Evolutionary conservation across 1,139 yeast genomes (phyloP).

Genomic region (Geotrichum klebahnii): DNA sequence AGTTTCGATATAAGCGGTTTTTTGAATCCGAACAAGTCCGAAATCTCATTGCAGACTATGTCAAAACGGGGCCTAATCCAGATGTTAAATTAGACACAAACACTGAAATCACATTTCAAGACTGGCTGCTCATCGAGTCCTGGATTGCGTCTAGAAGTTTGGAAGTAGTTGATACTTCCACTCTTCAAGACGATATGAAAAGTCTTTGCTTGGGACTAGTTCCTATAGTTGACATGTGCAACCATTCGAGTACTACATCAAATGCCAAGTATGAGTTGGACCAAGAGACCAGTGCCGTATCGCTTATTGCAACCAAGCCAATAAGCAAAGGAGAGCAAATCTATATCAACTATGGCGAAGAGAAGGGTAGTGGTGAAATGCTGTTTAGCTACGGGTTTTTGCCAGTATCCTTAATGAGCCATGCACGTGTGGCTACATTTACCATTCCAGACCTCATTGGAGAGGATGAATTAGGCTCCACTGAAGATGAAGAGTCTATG

Average conservation of each 20-base stretch:
- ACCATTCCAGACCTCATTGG: slow-evolving; percentile 28
- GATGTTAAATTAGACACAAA: slow-evolving; percentile 18
- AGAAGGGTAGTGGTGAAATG: slow-evolving; percentile 39
- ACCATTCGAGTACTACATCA: slow-evolving; percentile 34
- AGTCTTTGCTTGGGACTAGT: slow-evolving; percentile 31
- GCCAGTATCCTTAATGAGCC: slow-evolving; percentile 28
- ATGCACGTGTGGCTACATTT: slow-evolving; percentile 25
- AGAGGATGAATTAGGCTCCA: slow-evolving; percentile 15
- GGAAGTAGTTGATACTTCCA: slow-evolving; percentile 26
- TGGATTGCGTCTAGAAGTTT: slow-evolving; percentile 38
- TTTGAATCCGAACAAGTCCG: slow-evolving; percentile 25
- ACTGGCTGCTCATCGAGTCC: slow-evolving; percentile 35
- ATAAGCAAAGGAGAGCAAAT: slow-evolving; percentile 31
- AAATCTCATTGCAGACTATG: slow-evolving; percentile 25
- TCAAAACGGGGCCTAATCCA: slow-evolving; percentile 23
- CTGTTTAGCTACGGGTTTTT: slow-evolving; percentile 43
- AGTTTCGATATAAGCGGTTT: slow-evolving; percentile 29
- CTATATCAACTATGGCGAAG: slow-evolving; percentile 40
- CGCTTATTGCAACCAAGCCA: slow-evolving; percentile 24
- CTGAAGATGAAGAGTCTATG: slow-evolving; percentile 22
- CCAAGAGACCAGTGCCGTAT: slow-evolving; percentile 29
- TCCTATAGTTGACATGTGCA: slow-evolving; percentile 41
- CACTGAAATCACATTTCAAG: slow-evolving; percentile 25
- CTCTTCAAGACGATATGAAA: slow-evolving; percentile 11
- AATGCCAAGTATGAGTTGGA: slow-evolving; percentile 38